A percentile compares a stretch with the other conserved stretches of the same genome.
Evolutionary conservation across 331 rosid genomes (phyloP).

Genomic region (Saraca asoca): DNA sequence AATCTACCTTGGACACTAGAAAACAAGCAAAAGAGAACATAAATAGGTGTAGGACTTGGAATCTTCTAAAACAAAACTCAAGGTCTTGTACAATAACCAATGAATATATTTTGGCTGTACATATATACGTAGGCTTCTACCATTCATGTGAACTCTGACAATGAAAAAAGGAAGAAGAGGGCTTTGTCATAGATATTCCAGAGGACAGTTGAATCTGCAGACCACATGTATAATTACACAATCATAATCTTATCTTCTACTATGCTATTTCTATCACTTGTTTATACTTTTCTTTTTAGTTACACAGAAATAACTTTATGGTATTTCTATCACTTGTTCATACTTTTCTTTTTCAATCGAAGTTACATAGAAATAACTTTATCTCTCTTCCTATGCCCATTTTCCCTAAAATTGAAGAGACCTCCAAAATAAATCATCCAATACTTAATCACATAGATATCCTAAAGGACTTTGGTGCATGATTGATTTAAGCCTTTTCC

Average conservation of each 20-base stretch:
- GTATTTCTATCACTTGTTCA: no score
- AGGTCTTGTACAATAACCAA: slow-evolving; percentile 33
- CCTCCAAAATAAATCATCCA: no score
- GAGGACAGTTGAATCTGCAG: slow-evolving; percentile 29
- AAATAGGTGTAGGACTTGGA: slow-evolving; percentile 34
- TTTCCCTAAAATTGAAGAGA: no score
- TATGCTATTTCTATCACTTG: no score
- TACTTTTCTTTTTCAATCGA: no score
- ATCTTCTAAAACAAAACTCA: slow-evolving; percentile 43
- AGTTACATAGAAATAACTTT: no score
- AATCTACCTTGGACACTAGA: slow-evolving; percentile 28
- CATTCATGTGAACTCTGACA: slow-evolving; percentile 42
- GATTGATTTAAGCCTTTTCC: slow-evolving; percentile 1
- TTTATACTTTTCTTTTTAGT: no score
- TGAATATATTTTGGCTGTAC: slow-evolving; percentile 24
- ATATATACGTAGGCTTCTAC: slow-evolving; percentile 21
- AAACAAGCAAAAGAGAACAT: slow-evolving; percentile 46
- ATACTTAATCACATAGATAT: no score
- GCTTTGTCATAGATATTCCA: slow-evolving; percentile 26
- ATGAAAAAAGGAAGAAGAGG: slow-evolving; percentile 5
- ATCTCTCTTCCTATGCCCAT: no score
- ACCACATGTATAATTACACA: slow-evolving; percentile 19
- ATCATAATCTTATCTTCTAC: slow-evolving; percentile 22
- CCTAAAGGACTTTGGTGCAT: no score
- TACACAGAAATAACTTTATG: no score